These are phyloP conservation scores for Pyrrhoderma lamaoense DNA, from an alignment of 1,284 basidiomycete genomes.

Conservation along the genomic window DNA sequence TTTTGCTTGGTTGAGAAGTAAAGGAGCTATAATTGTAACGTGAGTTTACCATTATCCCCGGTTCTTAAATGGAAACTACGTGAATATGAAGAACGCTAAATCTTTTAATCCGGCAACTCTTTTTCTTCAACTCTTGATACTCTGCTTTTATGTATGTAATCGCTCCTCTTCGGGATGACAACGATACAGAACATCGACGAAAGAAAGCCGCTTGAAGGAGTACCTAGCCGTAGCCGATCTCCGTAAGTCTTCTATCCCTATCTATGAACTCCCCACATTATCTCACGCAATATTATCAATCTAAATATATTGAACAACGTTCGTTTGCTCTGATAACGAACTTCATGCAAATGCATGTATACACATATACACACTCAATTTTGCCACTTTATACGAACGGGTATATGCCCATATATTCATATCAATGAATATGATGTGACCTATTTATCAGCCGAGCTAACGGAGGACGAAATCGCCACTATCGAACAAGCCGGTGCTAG, in stretches of 20 bases:
- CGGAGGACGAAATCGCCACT: constrained; percentile 32
- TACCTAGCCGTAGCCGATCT: constrained; percentile 47
- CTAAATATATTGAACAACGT: neutral
- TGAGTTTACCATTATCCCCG: constrained; percentile 27
- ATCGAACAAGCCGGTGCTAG: constrained; percentile 38
- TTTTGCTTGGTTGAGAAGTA: constrained; percentile 58
- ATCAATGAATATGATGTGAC: too few species aligned
- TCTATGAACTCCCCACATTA: too few species aligned
- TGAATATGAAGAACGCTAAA: too few species aligned
- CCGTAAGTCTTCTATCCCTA: constrained; percentile 28
- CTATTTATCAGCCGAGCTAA: constrained; percentile 26
- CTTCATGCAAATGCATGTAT: neutral
- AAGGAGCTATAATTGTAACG: constrained; percentile 63
- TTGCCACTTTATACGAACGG: too few species aligned
- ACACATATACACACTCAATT: too few species aligned
- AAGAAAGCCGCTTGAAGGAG: constrained; percentile 43
- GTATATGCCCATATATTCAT: too few species aligned
- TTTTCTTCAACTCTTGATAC: neutral
- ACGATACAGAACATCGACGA: constrained; percentile 49
- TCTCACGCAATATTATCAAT: too few species aligned
- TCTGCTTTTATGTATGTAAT: constrained; percentile 1
- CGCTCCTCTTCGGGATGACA: neutral
- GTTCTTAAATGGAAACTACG: neutral
- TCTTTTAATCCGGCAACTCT: too few species aligned
- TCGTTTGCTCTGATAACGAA: neutral